Percentiles rank a stretch among this genome's conserved stretches.
Evolutionary conservation across 2,329 filamentous ascomycete genomes (phyloP).

Genomic region (Colletotrichum liriopes): DNA sequence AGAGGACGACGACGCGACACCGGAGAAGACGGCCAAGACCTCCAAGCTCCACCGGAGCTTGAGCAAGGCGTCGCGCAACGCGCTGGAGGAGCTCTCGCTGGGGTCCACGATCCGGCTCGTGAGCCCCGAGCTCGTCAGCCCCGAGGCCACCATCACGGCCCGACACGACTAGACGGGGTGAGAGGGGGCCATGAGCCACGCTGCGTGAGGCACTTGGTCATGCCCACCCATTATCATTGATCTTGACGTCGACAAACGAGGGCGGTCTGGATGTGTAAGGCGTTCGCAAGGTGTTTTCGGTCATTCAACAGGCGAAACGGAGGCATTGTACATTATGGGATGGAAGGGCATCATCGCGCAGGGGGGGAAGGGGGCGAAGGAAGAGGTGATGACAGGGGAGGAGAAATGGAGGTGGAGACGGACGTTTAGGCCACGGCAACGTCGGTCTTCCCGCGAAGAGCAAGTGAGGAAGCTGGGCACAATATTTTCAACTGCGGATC

Average conservation of each 20-base stretch:
- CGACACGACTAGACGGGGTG: constrained; percentile 25
- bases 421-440: background rate
- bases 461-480: constrained; percentile 2
- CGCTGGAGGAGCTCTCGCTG: constrained; percentile 39
- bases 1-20: constrained; percentile 8
- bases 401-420: background rate
- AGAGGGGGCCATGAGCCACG: background rate
- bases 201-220: background rate
- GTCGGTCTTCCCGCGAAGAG: background rate
- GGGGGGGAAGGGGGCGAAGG: background rate
- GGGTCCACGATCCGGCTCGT: constrained; percentile 42
- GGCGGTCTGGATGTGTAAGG: constrained; percentile 37
- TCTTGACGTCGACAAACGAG: constrained; percentile 41
- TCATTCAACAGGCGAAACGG: constrained; percentile 42
- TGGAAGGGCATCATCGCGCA: constrained; percentile 4
- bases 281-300: constrained; percentile 40
- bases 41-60: constrained; percentile 36
- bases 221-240: constrained; percentile 14
- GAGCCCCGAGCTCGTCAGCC: constrained; percentile 39
- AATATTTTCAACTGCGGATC: constrained; percentile 12
- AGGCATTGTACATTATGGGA: constrained; percentile 41
- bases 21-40: constrained; percentile 14
- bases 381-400: constrained; percentile 17
- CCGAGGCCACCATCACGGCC: constrained; percentile 41
- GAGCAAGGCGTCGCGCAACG: constrained; percentile 43